phyloP scores from a whole-genome alignment of 2,329 filamentous ascomycete genomes.

The Xylaria sp. region DNA sequence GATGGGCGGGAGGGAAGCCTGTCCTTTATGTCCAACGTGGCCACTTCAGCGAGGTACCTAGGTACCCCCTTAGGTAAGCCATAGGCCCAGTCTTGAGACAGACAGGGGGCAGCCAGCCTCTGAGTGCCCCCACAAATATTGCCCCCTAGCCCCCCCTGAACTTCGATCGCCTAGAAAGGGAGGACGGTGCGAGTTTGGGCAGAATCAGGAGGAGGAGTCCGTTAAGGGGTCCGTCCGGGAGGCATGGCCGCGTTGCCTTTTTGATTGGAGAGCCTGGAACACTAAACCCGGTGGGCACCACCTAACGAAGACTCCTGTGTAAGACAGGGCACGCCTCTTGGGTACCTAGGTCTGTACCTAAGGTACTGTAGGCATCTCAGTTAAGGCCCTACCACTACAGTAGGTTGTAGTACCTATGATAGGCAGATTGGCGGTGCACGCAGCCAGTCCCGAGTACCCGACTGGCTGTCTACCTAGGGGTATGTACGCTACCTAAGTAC shows the following conservation, averaged over 20 bases:
- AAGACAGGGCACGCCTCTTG: background rate
- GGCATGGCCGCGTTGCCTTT: constrained; percentile 21
- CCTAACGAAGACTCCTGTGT: background rate
- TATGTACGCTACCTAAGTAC: background rate
- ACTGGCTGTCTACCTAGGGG: background rate
- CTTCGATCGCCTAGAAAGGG: constrained; percentile 11
- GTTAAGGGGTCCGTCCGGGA: constrained; percentile 12
- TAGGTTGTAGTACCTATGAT: background rate
- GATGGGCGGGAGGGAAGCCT: constrained; percentile 9
- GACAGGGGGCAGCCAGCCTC: constrained; percentile 26
- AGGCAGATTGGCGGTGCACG: background rate
- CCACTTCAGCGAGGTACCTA: constrained; percentile 22
- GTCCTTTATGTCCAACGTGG: constrained; percentile 43
- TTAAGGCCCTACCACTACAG: background rate
- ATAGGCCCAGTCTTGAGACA: constrained; percentile 2
- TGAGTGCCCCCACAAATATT: constrained; percentile 9
- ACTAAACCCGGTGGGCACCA: background rate
- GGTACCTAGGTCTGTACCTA: background rate
- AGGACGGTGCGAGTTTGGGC: constrained; percentile 27
- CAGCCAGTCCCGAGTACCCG: constrained; percentile 20
- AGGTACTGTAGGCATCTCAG: background rate
- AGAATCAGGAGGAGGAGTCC: constrained; percentile 29
- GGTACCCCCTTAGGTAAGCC: constrained; percentile 30
- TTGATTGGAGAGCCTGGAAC: constrained; percentile 22
- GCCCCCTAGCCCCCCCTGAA: constrained; percentile 3